A percentile compares a stretch with the other conserved stretches of the same genome.
Evolutionary conservation across 129 eudicot genomes (phyloP).

Genomic region (Lonicera japonica): DNA sequence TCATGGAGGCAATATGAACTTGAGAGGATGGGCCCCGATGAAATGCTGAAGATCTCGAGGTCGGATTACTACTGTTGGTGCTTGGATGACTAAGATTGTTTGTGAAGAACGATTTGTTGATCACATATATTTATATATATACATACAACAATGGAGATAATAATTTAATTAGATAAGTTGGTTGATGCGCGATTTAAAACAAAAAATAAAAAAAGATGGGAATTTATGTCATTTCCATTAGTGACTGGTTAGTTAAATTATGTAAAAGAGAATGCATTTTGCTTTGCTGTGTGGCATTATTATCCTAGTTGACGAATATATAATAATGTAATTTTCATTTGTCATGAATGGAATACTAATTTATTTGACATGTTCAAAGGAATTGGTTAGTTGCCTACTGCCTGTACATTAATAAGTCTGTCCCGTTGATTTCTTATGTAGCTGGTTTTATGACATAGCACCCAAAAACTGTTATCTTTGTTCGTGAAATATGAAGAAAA

Average conservation of each 20-base stretch:
- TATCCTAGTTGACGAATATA: not conserved
- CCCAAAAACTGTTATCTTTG: too few species aligned
- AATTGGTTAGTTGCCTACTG: not conserved
- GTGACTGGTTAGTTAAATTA: not conserved
- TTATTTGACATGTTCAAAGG: not conserved
- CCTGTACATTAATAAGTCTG: too few species aligned
- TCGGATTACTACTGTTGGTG: constrained; percentile 98
- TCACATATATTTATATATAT: not conserved
- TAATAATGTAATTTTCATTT: not conserved
- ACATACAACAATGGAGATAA: not conserved
- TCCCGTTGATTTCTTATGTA: too few species aligned
- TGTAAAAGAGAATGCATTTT: not conserved
- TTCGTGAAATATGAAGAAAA: too few species aligned
- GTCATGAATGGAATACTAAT: not conserved
- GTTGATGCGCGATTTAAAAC: not conserved
- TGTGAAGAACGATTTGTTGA: not conserved
- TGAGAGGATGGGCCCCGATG: constrained; percentile 81
- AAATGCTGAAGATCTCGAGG: constrained; percentile 64
- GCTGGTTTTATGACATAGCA: too few species aligned
- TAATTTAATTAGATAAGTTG: not conserved
- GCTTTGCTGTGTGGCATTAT: not conserved
- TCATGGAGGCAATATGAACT: constrained; percentile 83
- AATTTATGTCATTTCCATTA: not conserved
- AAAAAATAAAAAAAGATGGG: not conserved
- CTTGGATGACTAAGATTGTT: constrained; percentile 52